A percentile compares a stretch with the other conserved stretches of the same genome.
phyloP scores from a whole-genome alignment of 805 yeast species.

The Candida easanensis region DNA sequence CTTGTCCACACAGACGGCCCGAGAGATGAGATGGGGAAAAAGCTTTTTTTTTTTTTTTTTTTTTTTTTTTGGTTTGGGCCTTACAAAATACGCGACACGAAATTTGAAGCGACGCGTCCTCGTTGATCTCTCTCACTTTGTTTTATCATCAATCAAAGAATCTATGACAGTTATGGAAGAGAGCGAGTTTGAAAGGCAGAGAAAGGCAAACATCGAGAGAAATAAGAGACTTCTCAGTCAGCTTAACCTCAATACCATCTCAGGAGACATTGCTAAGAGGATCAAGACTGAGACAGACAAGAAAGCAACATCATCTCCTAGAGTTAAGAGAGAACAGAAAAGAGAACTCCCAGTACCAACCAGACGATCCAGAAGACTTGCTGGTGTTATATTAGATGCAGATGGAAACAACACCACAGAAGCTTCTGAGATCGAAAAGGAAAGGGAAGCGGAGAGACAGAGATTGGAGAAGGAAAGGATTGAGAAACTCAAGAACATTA shows the following conservation, averaged over 20 bases:
- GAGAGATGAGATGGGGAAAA: background rate
- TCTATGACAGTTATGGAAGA: conserved; percentile 25
- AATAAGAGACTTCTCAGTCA: conserved; percentile 73
- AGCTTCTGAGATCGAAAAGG: conserved; percentile 2
- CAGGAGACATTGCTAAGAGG: conserved; percentile 51
- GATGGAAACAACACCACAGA: conserved; percentile 21
- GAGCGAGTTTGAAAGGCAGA: conserved; percentile 66
- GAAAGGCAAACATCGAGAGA: conserved; percentile 78
- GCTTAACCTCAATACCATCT: conserved; percentile 61
- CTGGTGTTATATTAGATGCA: conserved; percentile 64
- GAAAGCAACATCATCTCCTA: conserved; percentile 9
- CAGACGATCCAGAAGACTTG: conserved; percentile 75
- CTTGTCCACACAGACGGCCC: background rate
- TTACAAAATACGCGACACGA: background rate
- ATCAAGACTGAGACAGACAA: conserved; percentile 32
- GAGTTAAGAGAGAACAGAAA: conserved; percentile 20
- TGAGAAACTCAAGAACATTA: conserved; percentile 50
- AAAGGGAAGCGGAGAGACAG: conserved; percentile 24
- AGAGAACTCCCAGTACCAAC: conserved; percentile 44
- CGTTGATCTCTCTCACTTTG: too few relatives aligned
- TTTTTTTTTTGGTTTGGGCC: too few relatives aligned
- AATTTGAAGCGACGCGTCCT: conserved; percentile 5
- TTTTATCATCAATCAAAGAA: too few relatives aligned
- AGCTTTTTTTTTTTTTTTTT: background rate
- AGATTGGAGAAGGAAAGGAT: conserved; percentile 39